Conservation (phyloP, 257 asterid genomes). For the Eucommia ulmoides region DNA sequence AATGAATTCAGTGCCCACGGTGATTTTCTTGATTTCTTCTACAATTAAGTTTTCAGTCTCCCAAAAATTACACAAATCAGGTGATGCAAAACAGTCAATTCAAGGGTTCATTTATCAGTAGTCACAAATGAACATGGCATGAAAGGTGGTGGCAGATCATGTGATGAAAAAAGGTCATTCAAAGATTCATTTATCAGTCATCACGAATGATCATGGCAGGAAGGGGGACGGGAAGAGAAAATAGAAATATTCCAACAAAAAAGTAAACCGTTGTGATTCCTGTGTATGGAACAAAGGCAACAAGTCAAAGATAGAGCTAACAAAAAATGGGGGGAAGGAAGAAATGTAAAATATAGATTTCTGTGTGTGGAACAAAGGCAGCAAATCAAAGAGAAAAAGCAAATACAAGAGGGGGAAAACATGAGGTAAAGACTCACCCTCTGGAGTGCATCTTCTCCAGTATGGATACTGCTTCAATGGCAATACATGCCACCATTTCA, state of each 20-base stretch:
- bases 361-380: background rate
- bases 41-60: too few relatives aligned
- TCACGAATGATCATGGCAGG: background rate
- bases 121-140: too few relatives aligned
- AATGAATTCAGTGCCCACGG: too few relatives aligned
- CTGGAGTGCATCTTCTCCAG: conserved; percentile 1
- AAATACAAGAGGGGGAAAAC: background rate
- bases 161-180: too few relatives aligned
- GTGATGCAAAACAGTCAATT: too few relatives aligned
- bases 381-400: background rate
- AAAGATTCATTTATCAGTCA: background rate
- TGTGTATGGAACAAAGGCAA: too few relatives aligned
- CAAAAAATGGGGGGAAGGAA: background rate
- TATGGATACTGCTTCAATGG: conserved; percentile 2
- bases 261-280: background rate
- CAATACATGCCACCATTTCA: background rate
- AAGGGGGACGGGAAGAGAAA: background rate
- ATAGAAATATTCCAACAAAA: background rate
- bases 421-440: background rate
- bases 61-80: too few relatives aligned
- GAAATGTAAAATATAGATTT: background rate
- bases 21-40: too few relatives aligned
- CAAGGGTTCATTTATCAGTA: too few relatives aligned
- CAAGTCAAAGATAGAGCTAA: too few relatives aligned
- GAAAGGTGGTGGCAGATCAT: too few relatives aligned